Evolutionary conservation across 208 protist genomes (phyloP), one percentile per base, ranked within the genome.

Genomic region (Acanthamoeba lenticulata): DNA sequence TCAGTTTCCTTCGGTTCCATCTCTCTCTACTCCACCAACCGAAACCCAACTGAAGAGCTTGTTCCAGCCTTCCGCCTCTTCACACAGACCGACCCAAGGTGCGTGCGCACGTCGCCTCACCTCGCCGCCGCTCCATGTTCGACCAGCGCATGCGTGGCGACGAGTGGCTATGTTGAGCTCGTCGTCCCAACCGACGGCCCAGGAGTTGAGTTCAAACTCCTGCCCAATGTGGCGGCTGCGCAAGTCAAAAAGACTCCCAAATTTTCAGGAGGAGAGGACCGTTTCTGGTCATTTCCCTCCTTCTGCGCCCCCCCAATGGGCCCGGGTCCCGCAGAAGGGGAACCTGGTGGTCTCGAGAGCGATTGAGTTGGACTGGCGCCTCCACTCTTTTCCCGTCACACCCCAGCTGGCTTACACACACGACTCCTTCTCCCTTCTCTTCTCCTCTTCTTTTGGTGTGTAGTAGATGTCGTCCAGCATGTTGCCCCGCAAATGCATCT

Each of bases 401-500:
- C 52, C 52, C 9, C 52, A 57, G 19, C 15, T 5, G 2, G 19
- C 15, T 57, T 21, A 3, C 52, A 1, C 52, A 15, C 52, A 60
- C 13, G 21, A n/a, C 4, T 60, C 52, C 52, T 19, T 19, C 38
- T 74, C 36, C 29, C 21, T 69, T 69, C 60, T 69, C 60, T 29
- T 42, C 9, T 27, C n/a, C 38, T 40, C 36, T 40, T 29, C 36
- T 36, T 21, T 74, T 74, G 29, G 36, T 74, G 15, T 15, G 65
- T 42, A 5, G 45, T 49, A 60, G 52, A 90, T 90, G 83, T 90
- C 83, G 32, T 42, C 83, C 13, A 67, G 72, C 40, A 83, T 34
- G 15, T 40, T 90, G 47, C 83, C 83, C 38, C 45, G 83, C 29
- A 90, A 90, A 90, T 90, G 83, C 83, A 90, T 90, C 36, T 90